Conservation (phyloP, 2,329 filamentous ascomycete genomes). For the Pezicula radicicola region DNA sequence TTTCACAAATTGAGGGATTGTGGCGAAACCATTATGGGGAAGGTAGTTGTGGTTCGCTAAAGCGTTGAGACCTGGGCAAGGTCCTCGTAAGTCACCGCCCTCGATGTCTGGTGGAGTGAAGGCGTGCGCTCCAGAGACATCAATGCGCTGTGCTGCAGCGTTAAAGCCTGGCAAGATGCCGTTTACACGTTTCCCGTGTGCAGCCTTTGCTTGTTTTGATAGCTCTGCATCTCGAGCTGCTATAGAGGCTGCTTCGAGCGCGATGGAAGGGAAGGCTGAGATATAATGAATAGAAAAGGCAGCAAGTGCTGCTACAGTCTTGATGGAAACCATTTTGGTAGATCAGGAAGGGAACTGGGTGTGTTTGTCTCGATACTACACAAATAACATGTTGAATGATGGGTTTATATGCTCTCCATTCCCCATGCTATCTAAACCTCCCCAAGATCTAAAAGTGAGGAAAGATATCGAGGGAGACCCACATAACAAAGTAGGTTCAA, state of each 20-base stretch:
- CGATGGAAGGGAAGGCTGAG: constrained; percentile 1
- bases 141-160: constrained; percentile 7
- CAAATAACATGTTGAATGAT: too few species aligned
- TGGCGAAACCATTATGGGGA: constrained; percentile 29
- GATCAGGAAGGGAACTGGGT: too few species aligned
- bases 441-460: too few species aligned
- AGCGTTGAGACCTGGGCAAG: constrained; percentile 36
- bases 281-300: constrained; percentile 1
- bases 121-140: constrained; percentile 3
- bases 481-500: too few species aligned
- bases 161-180: constrained; percentile 7
- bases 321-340: too few species aligned
- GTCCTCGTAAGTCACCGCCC: constrained; percentile 33
- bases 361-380: too few species aligned
- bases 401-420: too few species aligned
- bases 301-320: not conserved
- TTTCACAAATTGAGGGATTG: not conserved
- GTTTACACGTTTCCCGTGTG: constrained; percentile 2
- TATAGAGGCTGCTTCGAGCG: constrained; percentile 7
- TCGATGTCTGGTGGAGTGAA: constrained; percentile 31
- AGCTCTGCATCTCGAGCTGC: not conserved
- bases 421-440: too few species aligned
- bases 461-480: too few species aligned
- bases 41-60: constrained; percentile 37
- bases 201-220: constrained; percentile 2